Conservation (phyloP, 805 yeast genomes). For the Saturnispora quitensis region DNA sequence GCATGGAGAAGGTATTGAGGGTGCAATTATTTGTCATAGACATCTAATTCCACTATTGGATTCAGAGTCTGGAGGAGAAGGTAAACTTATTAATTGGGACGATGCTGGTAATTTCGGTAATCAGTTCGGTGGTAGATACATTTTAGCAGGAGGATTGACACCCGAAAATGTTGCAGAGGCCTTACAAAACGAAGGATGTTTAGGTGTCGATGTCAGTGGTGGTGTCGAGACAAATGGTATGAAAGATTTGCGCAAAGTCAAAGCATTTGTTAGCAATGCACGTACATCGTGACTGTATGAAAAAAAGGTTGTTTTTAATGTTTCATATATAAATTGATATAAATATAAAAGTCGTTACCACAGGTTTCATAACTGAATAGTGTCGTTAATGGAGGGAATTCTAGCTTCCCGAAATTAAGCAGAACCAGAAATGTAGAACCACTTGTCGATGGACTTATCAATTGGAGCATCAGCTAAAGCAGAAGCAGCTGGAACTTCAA, state of each 20-base stretch:
- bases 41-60: constrained; percentile 64
- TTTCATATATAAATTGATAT: constrained; percentile 29
- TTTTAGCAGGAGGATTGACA: constrained; percentile 86
- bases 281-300: constrained; percentile 12
- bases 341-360: not conserved
- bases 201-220: constrained; percentile 87
- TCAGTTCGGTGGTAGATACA: constrained; percentile 29
- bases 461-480: constrained; percentile 83
- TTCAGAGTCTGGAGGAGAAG: constrained; percentile 89
- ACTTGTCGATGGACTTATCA: constrained; percentile 93
- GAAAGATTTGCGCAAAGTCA: constrained; percentile 62
- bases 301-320: not conserved
- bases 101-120: constrained; percentile 32
- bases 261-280: constrained; percentile 47
- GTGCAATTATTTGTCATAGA: constrained; percentile 22
- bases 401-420: constrained; percentile 23
- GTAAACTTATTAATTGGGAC: constrained; percentile 70
- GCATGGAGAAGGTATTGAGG: constrained; percentile 31
- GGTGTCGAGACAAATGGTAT: constrained; percentile 80
- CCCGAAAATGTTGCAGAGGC: constrained; percentile 65
- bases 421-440: constrained; percentile 93
- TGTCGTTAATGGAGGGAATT: not conserved
- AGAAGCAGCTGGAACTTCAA: constrained; percentile 59
- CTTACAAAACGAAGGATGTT: constrained; percentile 41
- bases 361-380: not conserved